Evolutionary conservation across 352 stramenopile species (phyloP).

Genomic region (Plasmopara muralis): DNA sequence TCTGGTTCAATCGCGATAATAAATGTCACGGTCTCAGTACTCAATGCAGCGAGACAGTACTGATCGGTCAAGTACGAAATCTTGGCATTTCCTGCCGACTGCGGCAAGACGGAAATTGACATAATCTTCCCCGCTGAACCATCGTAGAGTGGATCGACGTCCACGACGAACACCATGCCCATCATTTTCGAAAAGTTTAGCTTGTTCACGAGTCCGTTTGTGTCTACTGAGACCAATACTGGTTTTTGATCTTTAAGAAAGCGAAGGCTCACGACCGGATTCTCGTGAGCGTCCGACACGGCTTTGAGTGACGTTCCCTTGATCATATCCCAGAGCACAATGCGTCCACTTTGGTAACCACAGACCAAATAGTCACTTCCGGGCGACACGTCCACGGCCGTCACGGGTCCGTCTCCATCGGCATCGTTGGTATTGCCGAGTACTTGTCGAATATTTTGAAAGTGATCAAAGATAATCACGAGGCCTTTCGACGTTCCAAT

Average conservation of each 20-base stretch:
- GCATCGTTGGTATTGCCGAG: slow-evolving; percentile 79
- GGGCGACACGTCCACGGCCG: slow-evolving; percentile 82
- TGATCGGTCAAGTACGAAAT: slow-evolving; percentile 81
- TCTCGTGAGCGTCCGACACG: slow-evolving; percentile 86
- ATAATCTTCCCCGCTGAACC: slow-evolving; percentile 87
- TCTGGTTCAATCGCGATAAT: slow-evolving; percentile 93
- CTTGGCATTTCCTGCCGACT: slow-evolving; percentile 77
- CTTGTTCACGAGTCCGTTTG: slow-evolving; percentile 91
- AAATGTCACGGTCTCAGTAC: slow-evolving; percentile 92
- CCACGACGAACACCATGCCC: slow-evolving; percentile 90
- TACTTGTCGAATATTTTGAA: slow-evolving; percentile 90
- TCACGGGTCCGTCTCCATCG: slow-evolving; percentile 72
- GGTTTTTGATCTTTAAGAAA: slow-evolving; percentile 86
- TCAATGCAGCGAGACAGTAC: slow-evolving; percentile 75
- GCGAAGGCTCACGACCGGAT: slow-evolving; percentile 76
- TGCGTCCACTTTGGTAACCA: slow-evolving; percentile 88
- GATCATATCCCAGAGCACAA: slow-evolving; percentile 97
- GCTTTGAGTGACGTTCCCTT: slow-evolving; percentile 88
- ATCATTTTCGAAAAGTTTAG: slow-evolving; percentile 93
- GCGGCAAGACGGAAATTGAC: slow-evolving; percentile 71
- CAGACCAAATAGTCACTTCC: slow-evolving; percentile 88
- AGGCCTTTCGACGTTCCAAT: slow-evolving; percentile 93
- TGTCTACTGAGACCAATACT: slow-evolving; percentile 76
- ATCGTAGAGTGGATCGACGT: slow-evolving; percentile 93
- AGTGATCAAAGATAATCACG: slow-evolving; percentile 95